Percentiles rank a stretch among this genome's conserved stretches.
These are phyloP conservation scores for Pouteria campechiana DNA, from an alignment of 179 eudicot species.

Conservation along the genomic window DNA sequence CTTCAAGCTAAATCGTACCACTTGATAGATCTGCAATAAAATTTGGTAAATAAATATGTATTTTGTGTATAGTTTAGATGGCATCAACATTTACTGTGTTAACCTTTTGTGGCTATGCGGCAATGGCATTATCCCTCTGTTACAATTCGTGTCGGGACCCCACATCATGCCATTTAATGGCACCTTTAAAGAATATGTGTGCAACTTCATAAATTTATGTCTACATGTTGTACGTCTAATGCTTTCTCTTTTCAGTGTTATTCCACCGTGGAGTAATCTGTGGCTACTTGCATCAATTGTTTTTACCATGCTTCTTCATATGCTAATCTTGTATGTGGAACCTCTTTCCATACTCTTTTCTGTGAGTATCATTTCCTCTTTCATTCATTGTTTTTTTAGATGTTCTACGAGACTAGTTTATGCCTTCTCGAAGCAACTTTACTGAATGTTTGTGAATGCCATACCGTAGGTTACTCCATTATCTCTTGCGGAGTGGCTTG, in stretches of 20 bases:
- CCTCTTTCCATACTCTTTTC: conserved; percentile 88
- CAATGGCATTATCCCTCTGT: no score
- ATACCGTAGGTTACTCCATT: conserved; percentile 77
- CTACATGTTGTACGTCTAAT: no score
- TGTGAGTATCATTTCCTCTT: conserved; percentile 36
- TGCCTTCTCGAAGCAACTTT: neutral
- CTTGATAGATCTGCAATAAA: no score
- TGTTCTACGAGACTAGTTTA: neutral
- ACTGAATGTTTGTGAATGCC: neutral
- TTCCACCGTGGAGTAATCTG: conserved; percentile 94
- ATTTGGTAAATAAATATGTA: no score
- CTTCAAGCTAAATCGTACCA: no score
- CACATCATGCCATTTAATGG: no score
- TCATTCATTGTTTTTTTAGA: conserved; percentile 1
- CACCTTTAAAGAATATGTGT: no score
- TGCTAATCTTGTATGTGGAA: conserved; percentile 72
- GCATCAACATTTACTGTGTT: no score
- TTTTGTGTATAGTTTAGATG: no score
- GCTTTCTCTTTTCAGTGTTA: conserved; percentile 43
- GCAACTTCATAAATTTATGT: no score
- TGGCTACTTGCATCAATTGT: conserved; percentile 94
- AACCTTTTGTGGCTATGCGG: no score
- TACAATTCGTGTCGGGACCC: no score
- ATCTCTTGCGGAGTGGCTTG: conserved; percentile 89
- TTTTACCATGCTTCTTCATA: conserved; percentile 84